Base-by-base conservation (phyloP, 108 stramenopile species). In the Nitzschia sp. region DNA sequence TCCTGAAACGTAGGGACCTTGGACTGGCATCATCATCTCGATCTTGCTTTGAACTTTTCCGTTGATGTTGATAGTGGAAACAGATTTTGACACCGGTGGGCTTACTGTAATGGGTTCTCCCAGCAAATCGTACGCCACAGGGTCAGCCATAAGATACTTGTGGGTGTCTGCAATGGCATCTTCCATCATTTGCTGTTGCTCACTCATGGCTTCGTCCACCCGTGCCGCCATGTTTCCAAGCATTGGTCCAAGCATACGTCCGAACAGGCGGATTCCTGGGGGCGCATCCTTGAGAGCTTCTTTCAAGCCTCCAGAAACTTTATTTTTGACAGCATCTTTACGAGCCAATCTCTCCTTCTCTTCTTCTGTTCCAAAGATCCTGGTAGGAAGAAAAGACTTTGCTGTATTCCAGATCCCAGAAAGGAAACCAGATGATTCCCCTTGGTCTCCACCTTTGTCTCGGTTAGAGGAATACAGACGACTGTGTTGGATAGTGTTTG, bases 201-300 rank as follows among this genome's bases (percentile, higher is more conserved):
- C 87, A 17, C 64, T 73, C 57, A 84, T 72, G 17, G 82, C 63
- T 41, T 93, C 81, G 6, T 83, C 85, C 53, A 86, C 41, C 7
- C 43, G 68, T 9, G 79, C 76, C 15, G 80, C 62, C n/a, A 78
- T 58, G 34, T 59, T 67, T 8, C 65, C 56, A 41, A 92, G 22
- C 22, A 93, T 10, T 3, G 86, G 86, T 41, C 80, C 75, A 9
- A 87, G 65, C 72, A 86, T 73, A 17, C 72, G 65, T 11, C 88
- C 92, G 53, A 88, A 58, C 65, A 88, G 74, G 11, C 89, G 84
- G 40, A 93, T 52, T 12, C 80, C 77, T 21, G 90, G 67, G 22
- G 92, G 92, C 38, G 86, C 73, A 75, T 86, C 92, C 60, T 82
- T 81, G 0, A 93, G 66, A 48, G 87, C 62, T 51, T 76, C 63